Evolutionary conservation across 257 asterid genomes (phyloP), one percentile per base, ranked within the genome.

Genomic region (Jacaranda mimosifolia): DNA sequence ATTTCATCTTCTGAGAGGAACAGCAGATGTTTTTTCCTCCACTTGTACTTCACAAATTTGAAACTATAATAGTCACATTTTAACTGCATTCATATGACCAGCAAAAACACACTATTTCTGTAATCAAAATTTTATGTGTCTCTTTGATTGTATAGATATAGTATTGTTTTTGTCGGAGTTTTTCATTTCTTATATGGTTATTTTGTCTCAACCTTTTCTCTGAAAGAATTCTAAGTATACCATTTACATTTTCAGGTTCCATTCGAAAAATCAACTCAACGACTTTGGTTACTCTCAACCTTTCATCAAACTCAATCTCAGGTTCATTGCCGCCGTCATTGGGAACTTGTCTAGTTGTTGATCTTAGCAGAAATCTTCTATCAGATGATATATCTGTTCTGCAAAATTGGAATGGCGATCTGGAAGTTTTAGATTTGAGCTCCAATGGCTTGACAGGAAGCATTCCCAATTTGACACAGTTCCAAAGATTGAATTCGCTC

Each of bases 391-490:
- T 91, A 45, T 78, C 88, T 56, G 91, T 83, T 56, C 79, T 88
- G 73, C 72, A 73, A 63, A 86, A 77, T 48, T 94, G 97, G 97
- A 89, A 80, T 43, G 63, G 80, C 84, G 81, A 81, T 79, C 69
- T 91, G 76, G 95, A 89, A 84, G 51, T 85, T 63, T 59, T 94
- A 66, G 98, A 94, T 79, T 82, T 94, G 88, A 89, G 97, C 89
- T 90, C 95, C 73, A 94, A 94, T 83, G 76, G 77, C 77, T 83
- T 94, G 85, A 84, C 74, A 13, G 98, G 98, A 77, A 84, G 83
- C 86, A 69, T 94, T 55, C 92, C 97, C 78, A 86, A 81, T 84
- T 62, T 83, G 83, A 82, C 95, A 13, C 96, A 78, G 48, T 86
- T 90, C 77, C 92, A 85, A 82, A 78, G 77, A 32, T 79, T 94